These are phyloP conservation scores for Volvox africanus DNA, from an alignment of 139 green algal species.

Conservation along the genomic window DNA sequence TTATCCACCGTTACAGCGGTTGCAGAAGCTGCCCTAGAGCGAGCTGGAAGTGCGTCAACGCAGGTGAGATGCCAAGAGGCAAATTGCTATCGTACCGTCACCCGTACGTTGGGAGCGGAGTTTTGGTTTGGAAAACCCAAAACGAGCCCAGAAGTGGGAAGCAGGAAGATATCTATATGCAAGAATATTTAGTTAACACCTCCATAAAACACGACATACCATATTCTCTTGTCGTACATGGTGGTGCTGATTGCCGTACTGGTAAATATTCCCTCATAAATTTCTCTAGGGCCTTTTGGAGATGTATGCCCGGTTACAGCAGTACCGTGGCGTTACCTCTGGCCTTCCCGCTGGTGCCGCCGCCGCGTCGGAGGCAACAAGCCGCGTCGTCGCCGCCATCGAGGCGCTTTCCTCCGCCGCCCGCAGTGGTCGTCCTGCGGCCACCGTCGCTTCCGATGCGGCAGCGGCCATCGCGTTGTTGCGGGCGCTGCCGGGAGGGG, in stretches of 20 bases:
- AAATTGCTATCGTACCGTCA: too few species aligned
- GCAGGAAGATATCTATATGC: too few species aligned
- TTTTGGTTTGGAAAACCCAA: too few species aligned
- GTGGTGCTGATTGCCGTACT: too few species aligned
- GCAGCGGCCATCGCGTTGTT: slow-evolving; percentile 55
- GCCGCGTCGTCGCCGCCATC: slow-evolving; percentile 63
- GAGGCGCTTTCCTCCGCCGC: slow-evolving; percentile 50
- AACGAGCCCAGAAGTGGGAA: too few species aligned
- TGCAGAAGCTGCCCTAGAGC: slow-evolving; percentile 45
- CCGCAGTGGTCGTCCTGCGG: background rate
- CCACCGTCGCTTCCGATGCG: slow-evolving; percentile 41
- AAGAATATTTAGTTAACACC: too few species aligned
- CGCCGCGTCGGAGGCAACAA: slow-evolving; percentile 61
- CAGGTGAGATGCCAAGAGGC: too few species aligned
- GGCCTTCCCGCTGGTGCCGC: slow-evolving; percentile 59
- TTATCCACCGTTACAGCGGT: slow-evolving; percentile 12
- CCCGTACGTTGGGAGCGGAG: too few species aligned
- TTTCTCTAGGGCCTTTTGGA: slow-evolving; percentile 48
- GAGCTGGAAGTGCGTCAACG: slow-evolving; percentile 18
- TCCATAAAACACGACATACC: too few species aligned
- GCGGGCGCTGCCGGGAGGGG: slow-evolving; percentile 47
- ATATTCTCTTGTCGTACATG: too few species aligned
- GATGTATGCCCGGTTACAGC: slow-evolving; percentile 65
- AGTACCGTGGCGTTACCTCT: slow-evolving; percentile 57
- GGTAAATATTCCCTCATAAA: too few species aligned